Evolutionary conservation across 2,329 filamentous ascomycete species (phyloP).

Genomic region (Diplocarpon rosae): DNA sequence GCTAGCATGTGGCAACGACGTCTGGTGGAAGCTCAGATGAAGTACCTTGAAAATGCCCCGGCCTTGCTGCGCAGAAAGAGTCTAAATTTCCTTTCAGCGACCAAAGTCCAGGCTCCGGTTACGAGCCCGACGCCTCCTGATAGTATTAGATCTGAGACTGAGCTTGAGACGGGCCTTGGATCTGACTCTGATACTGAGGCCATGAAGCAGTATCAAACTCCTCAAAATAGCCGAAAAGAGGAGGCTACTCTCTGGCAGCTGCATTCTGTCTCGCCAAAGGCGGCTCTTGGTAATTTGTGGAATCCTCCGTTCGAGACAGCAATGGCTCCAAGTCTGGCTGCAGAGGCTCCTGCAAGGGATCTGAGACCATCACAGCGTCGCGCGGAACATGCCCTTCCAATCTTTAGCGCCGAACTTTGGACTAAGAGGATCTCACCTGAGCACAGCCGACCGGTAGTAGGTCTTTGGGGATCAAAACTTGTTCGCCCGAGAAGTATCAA

Average conservation of each 20-base stretch:
- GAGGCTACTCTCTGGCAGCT: constrained; percentile 20
- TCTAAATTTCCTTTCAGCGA: constrained; percentile 32
- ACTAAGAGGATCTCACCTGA: constrained; percentile 15
- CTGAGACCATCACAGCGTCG: constrained; percentile 21
- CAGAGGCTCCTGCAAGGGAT: constrained; percentile 22
- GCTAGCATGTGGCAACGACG: constrained; percentile 35
- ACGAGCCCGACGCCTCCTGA: constrained; percentile 45
- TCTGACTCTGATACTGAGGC: constrained; percentile 11
- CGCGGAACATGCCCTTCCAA: constrained; percentile 8
- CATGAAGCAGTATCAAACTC: constrained; percentile 1
- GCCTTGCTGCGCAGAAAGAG: constrained; percentile 30
- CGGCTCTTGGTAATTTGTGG: constrained; percentile 20
- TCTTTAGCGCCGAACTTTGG: constrained; percentile 24
- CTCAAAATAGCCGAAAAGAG: constrained; percentile 1
- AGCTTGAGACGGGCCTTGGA: constrained; percentile 13
- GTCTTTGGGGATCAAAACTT: constrained; percentile 24
- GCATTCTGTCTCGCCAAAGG: constrained; percentile 7
- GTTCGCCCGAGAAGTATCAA: constrained; percentile 22
- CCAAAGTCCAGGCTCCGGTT: constrained; percentile 31
- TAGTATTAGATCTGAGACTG: constrained; percentile 26
- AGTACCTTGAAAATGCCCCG: constrained; percentile 34
- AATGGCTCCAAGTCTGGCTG: constrained; percentile 1
- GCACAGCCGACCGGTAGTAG: constrained; percentile 12
- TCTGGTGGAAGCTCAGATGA: constrained; percentile 35
- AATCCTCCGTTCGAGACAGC: constrained; percentile 12